A percentile compares a stretch with the other conserved stretches of the same genome.
Conservation (phyloP, 2,329 filamentous ascomycete genomes). For the Parastagonospora avenae region DNA sequence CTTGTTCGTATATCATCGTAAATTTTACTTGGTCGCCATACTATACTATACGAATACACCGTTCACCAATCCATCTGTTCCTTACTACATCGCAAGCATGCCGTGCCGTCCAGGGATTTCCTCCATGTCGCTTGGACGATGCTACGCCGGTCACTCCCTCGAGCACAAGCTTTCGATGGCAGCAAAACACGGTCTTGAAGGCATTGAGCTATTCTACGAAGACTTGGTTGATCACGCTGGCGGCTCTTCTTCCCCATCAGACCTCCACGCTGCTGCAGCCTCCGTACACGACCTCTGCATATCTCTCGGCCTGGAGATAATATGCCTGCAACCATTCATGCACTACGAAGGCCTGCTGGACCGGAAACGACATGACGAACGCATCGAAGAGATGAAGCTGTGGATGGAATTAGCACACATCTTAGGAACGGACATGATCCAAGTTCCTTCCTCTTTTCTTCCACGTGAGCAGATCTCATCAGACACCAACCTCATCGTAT, state of each 20-base stretch:
- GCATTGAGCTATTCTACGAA: conserved; percentile 79
- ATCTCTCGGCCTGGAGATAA: conserved; percentile 60
- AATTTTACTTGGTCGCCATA: no score
- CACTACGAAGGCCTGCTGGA: conserved; percentile 77
- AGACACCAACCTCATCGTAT: conserved; percentile 62
- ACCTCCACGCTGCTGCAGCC: conserved; percentile 63
- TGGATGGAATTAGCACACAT: conserved; percentile 72
- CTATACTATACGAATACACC: background rate
- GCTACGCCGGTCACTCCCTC: conserved; percentile 69
- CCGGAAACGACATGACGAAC: conserved; percentile 60
- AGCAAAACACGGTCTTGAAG: conserved; percentile 66
- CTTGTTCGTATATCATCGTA: no score
- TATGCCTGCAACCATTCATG: conserved; percentile 77
- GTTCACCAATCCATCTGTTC: background rate
- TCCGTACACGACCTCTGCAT: conserved; percentile 64
- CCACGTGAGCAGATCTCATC: conserved; percentile 56
- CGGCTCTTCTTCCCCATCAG: conserved; percentile 47
- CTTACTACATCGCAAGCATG: conserved; percentile 38
- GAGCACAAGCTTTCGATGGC: conserved; percentile 72
- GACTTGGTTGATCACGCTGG: conserved; percentile 69
- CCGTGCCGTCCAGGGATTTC: conserved; percentile 69
- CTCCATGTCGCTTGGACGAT: conserved; percentile 77
- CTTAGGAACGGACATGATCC: conserved; percentile 72
- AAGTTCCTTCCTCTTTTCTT: conserved; percentile 75
- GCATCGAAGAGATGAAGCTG: conserved; percentile 66